These are phyloP conservation scores for Starmerella bombi DNA, from an alignment of 805 yeast species.

Conservation along the genomic window DNA sequence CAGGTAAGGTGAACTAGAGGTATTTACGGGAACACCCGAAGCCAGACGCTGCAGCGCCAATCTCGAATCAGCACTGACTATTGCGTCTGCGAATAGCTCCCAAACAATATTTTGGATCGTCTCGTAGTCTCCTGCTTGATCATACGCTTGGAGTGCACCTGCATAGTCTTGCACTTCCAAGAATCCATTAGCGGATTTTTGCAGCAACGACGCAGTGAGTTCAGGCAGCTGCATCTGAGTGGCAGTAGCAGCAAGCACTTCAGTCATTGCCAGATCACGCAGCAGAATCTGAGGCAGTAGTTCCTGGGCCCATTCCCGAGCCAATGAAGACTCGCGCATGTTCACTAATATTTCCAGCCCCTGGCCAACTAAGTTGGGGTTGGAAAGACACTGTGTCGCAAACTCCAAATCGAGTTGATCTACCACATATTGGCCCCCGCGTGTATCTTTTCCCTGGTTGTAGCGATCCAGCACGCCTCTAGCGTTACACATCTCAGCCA, in stretches of 20 bases:
- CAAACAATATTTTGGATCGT: constrained; percentile 8
- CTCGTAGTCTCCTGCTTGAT: constrained; percentile 11
- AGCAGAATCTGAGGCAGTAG: constrained; percentile 15
- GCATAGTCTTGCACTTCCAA: background rate
- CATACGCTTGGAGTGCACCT: background rate
- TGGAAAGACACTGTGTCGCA: constrained; percentile 10
- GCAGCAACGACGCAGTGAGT: constrained; percentile 7
- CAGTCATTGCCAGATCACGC: constrained; percentile 5
- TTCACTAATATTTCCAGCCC: constrained; percentile 16
- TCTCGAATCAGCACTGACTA: background rate
- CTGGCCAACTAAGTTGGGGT: constrained; percentile 6
- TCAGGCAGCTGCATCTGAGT: constrained; percentile 13
- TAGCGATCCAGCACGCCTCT: constrained; percentile 11
- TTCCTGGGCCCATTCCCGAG: constrained; percentile 4
- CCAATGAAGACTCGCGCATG: background rate
- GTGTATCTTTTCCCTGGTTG: background rate
- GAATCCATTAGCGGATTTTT: constrained; percentile 10
- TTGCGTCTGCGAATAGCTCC: constrained; percentile 12
- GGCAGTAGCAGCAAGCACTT: constrained; percentile 10
- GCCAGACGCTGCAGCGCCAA: background rate
- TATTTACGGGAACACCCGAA: background rate
- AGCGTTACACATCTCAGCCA: constrained; percentile 16
- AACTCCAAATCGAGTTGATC: constrained; percentile 17
- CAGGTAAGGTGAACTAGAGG: background rate
- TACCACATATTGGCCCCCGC: constrained; percentile 7